Conservation (phyloP, 1,284 basidiomycete species). For the Chalciporus sp. region DNA sequence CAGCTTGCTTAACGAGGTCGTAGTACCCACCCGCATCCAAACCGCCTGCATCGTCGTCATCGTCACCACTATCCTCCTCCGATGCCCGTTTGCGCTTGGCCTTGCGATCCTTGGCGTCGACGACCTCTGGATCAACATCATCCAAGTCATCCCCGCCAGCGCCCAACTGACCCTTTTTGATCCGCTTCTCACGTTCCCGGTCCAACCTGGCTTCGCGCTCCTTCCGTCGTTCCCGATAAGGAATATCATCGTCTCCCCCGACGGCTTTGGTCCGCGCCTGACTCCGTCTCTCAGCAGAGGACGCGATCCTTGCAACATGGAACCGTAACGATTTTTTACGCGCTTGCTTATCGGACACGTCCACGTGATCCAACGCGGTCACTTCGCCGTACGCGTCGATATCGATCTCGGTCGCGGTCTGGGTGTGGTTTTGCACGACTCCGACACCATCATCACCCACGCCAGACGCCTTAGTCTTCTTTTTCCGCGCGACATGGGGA, state of each 20-base stretch:
- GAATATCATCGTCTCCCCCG: conserved; percentile 89
- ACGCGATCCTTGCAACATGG: conserved; percentile 84
- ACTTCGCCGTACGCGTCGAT: conserved; percentile 78
- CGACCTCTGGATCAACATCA: conserved; percentile 48
- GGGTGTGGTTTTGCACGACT: not conserved
- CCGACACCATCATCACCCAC: conserved; percentile 1
- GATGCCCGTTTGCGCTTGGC: conserved; percentile 49
- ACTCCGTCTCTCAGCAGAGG: conserved; percentile 67
- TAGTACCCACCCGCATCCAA: conserved; percentile 71
- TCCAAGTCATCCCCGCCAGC: conserved; percentile 68
- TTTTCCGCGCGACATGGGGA: conserved; percentile 37
- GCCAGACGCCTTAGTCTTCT: not conserved
- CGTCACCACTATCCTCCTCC: conserved; percentile 5
- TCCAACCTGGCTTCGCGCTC: conserved; percentile 55
- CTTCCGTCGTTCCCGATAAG: conserved; percentile 71
- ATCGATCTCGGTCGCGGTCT: conserved; percentile 18
- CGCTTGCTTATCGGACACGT: conserved; percentile 80
- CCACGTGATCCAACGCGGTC: conserved; percentile 65
- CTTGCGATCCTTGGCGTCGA: conserved; percentile 14
- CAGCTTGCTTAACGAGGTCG: conserved; percentile 78
- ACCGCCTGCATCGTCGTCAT: conserved; percentile 39
- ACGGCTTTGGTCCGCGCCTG: conserved; percentile 65
- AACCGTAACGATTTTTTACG: conserved; percentile 83
- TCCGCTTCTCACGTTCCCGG: conserved; percentile 49
- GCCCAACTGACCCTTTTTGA: conserved; percentile 42